phyloP scores from a whole-genome alignment of 2,329 filamentous ascomycete species.

The Colletotrichum cuscutae region DNA sequence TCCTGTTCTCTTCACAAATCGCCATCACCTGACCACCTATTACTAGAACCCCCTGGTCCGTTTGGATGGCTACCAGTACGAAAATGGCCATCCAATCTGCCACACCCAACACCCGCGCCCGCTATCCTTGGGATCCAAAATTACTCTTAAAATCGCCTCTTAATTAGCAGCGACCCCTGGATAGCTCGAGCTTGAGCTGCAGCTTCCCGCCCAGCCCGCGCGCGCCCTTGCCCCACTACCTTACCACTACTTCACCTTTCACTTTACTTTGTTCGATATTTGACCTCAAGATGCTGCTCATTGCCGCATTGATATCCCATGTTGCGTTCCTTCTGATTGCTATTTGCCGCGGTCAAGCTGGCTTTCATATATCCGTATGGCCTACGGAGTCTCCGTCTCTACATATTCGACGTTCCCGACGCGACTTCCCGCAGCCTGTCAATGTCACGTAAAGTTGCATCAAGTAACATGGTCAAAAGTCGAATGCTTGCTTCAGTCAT shows the following conservation, averaged over 20 bases:
- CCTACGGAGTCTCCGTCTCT: background rate
- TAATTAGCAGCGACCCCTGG: constrained; percentile 16
- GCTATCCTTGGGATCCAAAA: constrained; percentile 18
- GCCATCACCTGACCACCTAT: background rate
- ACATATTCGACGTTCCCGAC: background rate
- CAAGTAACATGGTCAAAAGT: background rate
- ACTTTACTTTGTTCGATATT: background rate
- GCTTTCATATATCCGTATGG: too few relatives aligned
- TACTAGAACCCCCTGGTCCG: background rate
- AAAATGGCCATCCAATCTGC: constrained; percentile 11
- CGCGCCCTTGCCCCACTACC: constrained; percentile 7
- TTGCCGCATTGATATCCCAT: too few relatives aligned
- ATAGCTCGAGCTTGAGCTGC: constrained; percentile 10
- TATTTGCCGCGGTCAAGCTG: too few relatives aligned
- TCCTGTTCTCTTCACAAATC: background rate
- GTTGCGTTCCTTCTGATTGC: too few relatives aligned
- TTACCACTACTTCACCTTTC: background rate
- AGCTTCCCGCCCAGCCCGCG: constrained; percentile 23
- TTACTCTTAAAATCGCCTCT: constrained; percentile 15
- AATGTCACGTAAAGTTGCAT: background rate
- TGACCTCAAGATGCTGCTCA: too few relatives aligned
- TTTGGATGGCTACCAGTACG: background rate
- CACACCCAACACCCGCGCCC: constrained; percentile 5
- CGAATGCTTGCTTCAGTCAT: constrained; percentile 27
- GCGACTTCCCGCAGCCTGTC: too few relatives aligned